These are phyloP conservation scores for Echium plantagineum DNA, from an alignment of 257 asterid species.

Conservation along the genomic window DNA sequence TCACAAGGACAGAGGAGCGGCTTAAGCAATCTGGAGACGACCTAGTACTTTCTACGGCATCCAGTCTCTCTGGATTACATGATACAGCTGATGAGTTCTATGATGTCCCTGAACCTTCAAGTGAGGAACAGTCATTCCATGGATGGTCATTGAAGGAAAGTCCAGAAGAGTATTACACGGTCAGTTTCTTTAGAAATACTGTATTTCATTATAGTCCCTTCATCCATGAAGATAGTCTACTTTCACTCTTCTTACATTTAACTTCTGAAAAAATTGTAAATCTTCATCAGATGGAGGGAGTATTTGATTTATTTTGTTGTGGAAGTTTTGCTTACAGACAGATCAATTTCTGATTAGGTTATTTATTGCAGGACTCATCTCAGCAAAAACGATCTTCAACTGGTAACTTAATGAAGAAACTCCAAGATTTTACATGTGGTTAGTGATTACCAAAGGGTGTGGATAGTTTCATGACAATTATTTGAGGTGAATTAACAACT, in stretches of 20 bases:
- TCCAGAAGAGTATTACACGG: conserved; percentile 36
- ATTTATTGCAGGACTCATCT: conserved; percentile 32
- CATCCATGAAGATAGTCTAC: no score
- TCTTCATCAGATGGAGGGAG: conserved; percentile 1
- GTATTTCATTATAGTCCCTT: no score
- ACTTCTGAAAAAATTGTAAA: background rate
- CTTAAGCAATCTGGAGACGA: conserved; percentile 17
- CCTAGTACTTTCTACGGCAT: conserved; percentile 20
- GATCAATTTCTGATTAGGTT: no score
- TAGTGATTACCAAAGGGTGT: conserved; percentile 4
- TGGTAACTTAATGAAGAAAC: conserved; percentile 49
- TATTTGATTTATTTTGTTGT: background rate
- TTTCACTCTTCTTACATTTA: no score
- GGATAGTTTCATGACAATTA: background rate
- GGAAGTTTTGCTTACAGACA: no score
- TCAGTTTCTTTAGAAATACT: no score
- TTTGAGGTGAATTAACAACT: background rate
- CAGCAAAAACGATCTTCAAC: conserved; percentile 47
- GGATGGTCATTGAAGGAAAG: conserved; percentile 29
- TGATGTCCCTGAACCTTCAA: conserved; percentile 61
- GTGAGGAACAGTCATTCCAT: conserved; percentile 36
- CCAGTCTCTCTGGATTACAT: conserved; percentile 24
- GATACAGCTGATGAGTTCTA: conserved; percentile 75
- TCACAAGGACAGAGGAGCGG: conserved; percentile 18
- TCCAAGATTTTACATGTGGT: conserved; percentile 62